phyloP scores from a whole-genome alignment of 441 rosid genomes.

The Syzygium syzygioides region DNA sequence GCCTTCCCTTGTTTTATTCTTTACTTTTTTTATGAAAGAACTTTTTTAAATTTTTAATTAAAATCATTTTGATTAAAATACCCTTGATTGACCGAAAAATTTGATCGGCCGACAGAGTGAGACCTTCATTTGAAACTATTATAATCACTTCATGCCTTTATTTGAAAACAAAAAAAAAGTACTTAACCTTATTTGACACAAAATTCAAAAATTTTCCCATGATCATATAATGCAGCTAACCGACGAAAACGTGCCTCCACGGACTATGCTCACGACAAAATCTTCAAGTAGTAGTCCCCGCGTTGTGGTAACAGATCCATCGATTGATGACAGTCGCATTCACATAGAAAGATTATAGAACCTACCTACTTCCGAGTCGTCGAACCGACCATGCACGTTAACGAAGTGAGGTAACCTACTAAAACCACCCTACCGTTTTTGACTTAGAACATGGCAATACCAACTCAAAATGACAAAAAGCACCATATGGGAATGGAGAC shows the following conservation, averaged over 20 bases:
- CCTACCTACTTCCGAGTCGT: neutral
- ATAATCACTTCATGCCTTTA: too few species aligned
- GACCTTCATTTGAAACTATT: too few species aligned
- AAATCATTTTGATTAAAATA: too few species aligned
- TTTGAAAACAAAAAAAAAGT: too few species aligned
- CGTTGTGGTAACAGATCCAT: too few species aligned
- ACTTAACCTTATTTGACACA: too few species aligned
- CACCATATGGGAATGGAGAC: neutral
- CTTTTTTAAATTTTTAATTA: too few species aligned
- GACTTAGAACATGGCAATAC: neutral
- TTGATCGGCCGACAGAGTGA: accelerated
- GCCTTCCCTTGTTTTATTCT: too few species aligned
- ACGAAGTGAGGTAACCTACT: neutral
- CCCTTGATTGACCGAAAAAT: too few species aligned
- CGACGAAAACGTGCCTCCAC: neutral
- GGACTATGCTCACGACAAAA: neutral
- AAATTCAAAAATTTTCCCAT: too few species aligned
- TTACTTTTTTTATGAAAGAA: too few species aligned
- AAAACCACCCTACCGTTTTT: neutral
- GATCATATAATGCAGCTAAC: neutral
- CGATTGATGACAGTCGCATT: neutral
- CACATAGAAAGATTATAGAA: neutral
- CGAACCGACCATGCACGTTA: neutral
- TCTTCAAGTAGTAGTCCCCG: neutral
- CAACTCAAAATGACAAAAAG: neutral